Conservation (phyloP, 2,329 filamentous ascomycete genomes). For the Claviceps sp. region DNA sequence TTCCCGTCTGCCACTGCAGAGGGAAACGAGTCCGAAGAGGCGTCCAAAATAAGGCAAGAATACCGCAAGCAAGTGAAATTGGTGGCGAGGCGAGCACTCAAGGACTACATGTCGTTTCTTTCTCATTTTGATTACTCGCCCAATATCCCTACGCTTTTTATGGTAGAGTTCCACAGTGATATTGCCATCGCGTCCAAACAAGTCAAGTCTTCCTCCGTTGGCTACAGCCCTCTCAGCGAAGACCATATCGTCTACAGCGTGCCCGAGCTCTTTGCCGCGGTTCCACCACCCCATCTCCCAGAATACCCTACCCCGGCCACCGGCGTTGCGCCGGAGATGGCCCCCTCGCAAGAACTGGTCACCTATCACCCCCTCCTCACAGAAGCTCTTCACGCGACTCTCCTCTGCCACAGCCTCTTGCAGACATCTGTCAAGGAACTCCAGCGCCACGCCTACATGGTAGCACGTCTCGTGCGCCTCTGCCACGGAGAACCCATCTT, state of each 20-base stretch:
- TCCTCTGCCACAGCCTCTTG: conserved; percentile 65
- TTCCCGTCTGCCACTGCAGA: conserved; percentile 18
- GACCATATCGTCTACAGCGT: conserved; percentile 29
- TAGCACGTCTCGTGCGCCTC: conserved; percentile 58
- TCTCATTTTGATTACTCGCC: conserved; percentile 69
- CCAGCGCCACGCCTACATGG: conserved; percentile 69
- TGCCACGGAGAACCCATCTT: conserved; percentile 74
- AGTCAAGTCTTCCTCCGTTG: neutral
- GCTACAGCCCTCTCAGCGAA: conserved; percentile 10
- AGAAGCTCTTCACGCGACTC: conserved; percentile 64
- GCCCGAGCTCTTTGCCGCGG: conserved; percentile 56
- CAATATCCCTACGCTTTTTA: conserved; percentile 34
- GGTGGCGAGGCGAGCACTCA: conserved; percentile 62
- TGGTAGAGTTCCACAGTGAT: conserved; percentile 40
- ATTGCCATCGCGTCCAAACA: conserved; percentile 25
- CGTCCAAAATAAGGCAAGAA: conserved; percentile 11
- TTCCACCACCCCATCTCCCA: conserved; percentile 53
- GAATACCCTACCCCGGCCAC: conserved; percentile 39
- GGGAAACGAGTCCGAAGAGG: neutral
- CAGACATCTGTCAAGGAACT: conserved; percentile 70
- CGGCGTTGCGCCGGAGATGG: conserved; percentile 8
- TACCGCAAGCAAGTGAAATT: conserved; percentile 53
- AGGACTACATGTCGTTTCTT: conserved; percentile 62
- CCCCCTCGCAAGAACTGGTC: conserved; percentile 19
- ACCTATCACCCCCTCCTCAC: conserved; percentile 73